These are phyloP conservation scores for Castanospermum australe DNA, from an alignment of 306 rosid genomes.

Conservation along the genomic window DNA sequence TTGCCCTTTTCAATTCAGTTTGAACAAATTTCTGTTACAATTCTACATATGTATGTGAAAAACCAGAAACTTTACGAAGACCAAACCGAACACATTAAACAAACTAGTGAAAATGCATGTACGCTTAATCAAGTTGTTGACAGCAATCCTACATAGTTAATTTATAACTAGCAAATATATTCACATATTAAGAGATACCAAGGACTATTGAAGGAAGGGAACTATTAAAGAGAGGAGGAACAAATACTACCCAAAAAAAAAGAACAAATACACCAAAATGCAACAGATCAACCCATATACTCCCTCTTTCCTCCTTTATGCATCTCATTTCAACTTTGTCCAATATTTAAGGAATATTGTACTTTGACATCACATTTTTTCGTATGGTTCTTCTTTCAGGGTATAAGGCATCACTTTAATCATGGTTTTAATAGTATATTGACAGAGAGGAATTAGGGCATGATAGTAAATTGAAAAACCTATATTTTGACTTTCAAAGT, in stretches of 20 bases:
- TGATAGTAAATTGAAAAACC: background rate
- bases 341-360: background rate
- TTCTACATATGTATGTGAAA: background rate
- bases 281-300: background rate
- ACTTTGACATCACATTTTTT: background rate
- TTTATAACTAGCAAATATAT: background rate
- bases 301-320: background rate
- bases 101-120: slow-evolving; percentile 11
- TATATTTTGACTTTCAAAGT: background rate
- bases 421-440: background rate
- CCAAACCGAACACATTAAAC: background rate
- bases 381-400: background rate
- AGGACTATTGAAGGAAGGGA: background rate
- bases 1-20: background rate
- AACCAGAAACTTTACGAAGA: background rate
- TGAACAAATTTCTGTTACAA: background rate
- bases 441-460: background rate
- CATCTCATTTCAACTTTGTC: slow-evolving; percentile 20
- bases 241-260: background rate
- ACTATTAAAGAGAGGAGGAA: background rate
- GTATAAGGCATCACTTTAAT: background rate
- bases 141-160: background rate
- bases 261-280: background rate
- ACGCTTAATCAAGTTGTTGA: background rate
- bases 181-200: background rate